These are phyloP conservation scores for Gaertneriomyces semiglobifer DNA, from an alignment of 192 early-diverging fungal genomes.

Conservation along the genomic window DNA sequence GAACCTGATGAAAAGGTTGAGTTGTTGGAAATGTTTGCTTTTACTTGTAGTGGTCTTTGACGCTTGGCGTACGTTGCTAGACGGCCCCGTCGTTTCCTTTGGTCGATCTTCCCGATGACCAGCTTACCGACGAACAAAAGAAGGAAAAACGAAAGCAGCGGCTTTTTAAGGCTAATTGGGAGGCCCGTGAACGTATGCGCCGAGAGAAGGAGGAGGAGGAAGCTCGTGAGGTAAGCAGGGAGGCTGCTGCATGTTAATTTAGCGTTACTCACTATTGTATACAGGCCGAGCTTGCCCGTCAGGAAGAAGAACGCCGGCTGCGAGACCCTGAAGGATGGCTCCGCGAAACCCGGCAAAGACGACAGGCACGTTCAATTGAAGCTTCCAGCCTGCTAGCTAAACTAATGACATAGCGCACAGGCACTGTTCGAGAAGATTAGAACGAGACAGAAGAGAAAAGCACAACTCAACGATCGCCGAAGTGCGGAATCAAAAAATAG, in stretches of 20 bases:
- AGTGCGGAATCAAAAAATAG: conserved; percentile 81
- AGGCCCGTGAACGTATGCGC: conserved; percentile 69
- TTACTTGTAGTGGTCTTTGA: neutral
- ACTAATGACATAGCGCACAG: conserved; percentile 12
- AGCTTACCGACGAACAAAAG: conserved; percentile 70
- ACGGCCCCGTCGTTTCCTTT: conserved; percentile 66
- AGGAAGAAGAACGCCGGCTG: conserved; percentile 70
- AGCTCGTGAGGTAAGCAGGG: conserved; percentile 48
- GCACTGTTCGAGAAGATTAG: conserved; percentile 68
- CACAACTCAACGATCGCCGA: conserved; percentile 79
- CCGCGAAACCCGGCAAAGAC: conserved; percentile 58
- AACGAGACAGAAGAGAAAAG: conserved; percentile 61
- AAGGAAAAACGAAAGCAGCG: conserved; percentile 84
- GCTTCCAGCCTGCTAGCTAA: neutral
- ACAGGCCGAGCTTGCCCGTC: conserved; percentile 58
- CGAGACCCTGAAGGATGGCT: conserved; percentile 72
- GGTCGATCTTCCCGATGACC: conserved; percentile 73
- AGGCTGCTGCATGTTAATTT: neutral
- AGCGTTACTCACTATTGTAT: neutral
- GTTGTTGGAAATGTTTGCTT: neutral
- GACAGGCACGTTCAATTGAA: conserved; percentile 39
- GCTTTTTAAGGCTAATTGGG: conserved; percentile 72
- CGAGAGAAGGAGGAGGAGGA: conserved; percentile 70
- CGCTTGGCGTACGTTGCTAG: neutral
- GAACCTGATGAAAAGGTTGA: conserved; percentile 66